Conservation (phyloP, 2,329 filamentous ascomycete genomes). For the Fusarium robinianum region DNA sequence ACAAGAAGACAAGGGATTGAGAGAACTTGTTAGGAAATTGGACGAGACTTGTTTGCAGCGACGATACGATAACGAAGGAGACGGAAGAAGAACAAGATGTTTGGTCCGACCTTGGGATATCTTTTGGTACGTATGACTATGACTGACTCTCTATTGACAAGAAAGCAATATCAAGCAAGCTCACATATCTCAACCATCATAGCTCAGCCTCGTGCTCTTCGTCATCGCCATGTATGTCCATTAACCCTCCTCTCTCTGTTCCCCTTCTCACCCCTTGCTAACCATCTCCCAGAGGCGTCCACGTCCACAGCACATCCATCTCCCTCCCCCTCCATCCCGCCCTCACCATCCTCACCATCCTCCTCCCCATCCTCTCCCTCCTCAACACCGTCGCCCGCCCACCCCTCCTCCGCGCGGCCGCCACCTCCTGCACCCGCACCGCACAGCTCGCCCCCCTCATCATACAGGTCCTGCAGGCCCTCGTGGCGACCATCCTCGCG, state of each 20-base stretch:
- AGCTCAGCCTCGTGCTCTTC: constrained; percentile 40
- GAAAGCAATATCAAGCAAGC: not conserved
- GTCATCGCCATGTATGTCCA: constrained; percentile 42
- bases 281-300: constrained; percentile 41
- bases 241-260: not conserved
- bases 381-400: constrained; percentile 45
- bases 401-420: constrained; percentile 36
- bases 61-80: not conserved
- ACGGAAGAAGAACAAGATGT: not conserved
- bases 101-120: not conserved
- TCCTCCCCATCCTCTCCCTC: constrained; percentile 48
- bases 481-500: constrained; percentile 50
- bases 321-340: constrained; percentile 47
- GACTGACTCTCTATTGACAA: not conserved
- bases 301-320: constrained; percentile 45
- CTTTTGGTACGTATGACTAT: not conserved
- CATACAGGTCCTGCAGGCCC: constrained; percentile 49
- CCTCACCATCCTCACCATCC: constrained; percentile 44
- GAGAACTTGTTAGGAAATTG: too few relatives aligned
- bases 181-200: not conserved
- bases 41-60: not conserved
- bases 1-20: too few relatives aligned
- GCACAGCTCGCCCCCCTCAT: constrained; percentile 39
- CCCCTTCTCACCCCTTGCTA: constrained; percentile 2
- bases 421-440: constrained; percentile 26